Base-by-base conservation (phyloP, 116 monocot species). In the Phalaenopsis hybrid region DNA sequence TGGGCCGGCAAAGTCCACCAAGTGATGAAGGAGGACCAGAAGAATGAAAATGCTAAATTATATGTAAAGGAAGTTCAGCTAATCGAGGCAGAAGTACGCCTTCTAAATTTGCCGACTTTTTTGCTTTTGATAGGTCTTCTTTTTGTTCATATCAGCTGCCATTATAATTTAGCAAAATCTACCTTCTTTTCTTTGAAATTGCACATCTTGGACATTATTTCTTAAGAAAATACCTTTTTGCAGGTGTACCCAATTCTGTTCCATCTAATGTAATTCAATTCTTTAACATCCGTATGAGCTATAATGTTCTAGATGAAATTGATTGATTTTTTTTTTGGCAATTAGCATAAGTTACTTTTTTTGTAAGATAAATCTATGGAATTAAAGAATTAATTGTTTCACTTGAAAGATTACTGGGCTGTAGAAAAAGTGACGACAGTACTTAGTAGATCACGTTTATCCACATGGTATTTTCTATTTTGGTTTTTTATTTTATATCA, bases 41-140 rank as follows among this genome's bases (percentile, higher is more conserved):
- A 86, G 79, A 92, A 77, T 85, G 89, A 85, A 74, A 88, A 79
- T 83, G 91, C 95, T n/a, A 92, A 95, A 81, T 92, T 95, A 84
- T 88, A 76, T 85, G 91, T 95, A 15, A 95, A 89, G 81, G 95
- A 95, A 83, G 89, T 95, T 84, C 89, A 95, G 51, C 92, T 89
- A 79, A 95, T 95, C 73, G 88, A 89, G 61, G 95, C 95, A 67
- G 92, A 95, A 83, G 94, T 94, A 88, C 23, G 65, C 25, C 65
- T 23, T 65, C 55, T 65, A 25, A 65, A 65, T 65, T 65, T 65
- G 0, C 21, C 21, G 7, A 25, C 2, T 13, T 58, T 57, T 58
- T 58, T 17, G 41, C 41, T 58, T 58, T 4, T 58, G 58, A 41
- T 41, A 41, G 4, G 41, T 41, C 58, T 13, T 17, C 20, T 15